Percentiles rank a stretch among this genome's conserved stretches.
Evolutionary conservation across 495 filamentous ascomycete genomes (phyloP).

Genomic region (Lepidopterella palustris): DNA sequence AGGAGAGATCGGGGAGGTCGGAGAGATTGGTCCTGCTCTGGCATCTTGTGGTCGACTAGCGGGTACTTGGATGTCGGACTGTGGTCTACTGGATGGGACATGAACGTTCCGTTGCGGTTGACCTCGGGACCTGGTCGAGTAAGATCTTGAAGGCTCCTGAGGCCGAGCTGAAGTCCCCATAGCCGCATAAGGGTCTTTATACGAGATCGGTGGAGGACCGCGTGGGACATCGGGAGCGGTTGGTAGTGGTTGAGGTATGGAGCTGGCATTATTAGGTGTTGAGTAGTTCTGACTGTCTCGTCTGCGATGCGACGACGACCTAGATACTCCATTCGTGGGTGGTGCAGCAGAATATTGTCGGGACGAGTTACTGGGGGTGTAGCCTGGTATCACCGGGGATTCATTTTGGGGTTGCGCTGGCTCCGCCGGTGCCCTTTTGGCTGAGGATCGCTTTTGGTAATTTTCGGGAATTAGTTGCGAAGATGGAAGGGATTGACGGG

Average conservation of each 20-base stretch:
- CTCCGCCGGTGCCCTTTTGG: conserved; percentile 5
- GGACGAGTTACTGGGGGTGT: conserved; percentile 13
- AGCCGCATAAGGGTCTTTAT: conserved; percentile 43
- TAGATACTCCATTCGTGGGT: conserved; percentile 33
- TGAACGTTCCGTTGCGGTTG: conserved; percentile 13
- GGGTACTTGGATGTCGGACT: conserved; percentile 19
- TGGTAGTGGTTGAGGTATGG: conserved; percentile 34
- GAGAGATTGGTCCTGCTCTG: not conserved
- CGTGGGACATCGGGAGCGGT: conserved; percentile 55
- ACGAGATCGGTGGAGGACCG: conserved; percentile 50
- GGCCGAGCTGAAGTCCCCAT: conserved; percentile 16
- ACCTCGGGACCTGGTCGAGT: conserved; percentile 21
- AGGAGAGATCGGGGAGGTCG: conserved; percentile 8
- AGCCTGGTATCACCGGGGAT: conserved; percentile 1
- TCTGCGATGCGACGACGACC: conserved; percentile 35
- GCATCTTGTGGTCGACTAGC: conserved; percentile 13
- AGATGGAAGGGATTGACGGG: conserved; percentile 9
- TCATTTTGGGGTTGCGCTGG: conserved; percentile 13
- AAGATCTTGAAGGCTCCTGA: conserved; percentile 6
- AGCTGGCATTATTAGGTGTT: conserved; percentile 10
- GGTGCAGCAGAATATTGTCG: conserved; percentile 11
- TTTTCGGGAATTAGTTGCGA: conserved; percentile 12
- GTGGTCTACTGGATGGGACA: conserved; percentile 20
- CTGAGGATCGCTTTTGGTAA: conserved; percentile 22
- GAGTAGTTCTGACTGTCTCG: conserved; percentile 26